Evolutionary conservation across 1,284 basidiomycete species (phyloP).

Genomic region (Coriolopsis trogii): DNA sequence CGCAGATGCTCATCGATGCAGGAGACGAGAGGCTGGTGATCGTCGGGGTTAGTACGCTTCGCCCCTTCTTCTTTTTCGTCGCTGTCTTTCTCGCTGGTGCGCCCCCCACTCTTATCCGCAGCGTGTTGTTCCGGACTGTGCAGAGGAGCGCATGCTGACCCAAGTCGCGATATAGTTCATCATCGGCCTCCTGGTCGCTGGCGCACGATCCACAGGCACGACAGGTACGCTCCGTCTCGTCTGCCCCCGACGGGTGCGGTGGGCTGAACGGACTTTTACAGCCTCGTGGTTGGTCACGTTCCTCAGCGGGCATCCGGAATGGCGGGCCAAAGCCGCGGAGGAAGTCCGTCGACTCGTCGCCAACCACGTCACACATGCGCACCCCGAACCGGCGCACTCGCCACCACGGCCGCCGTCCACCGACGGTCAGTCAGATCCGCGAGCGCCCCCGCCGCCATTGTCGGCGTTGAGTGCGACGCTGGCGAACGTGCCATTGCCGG

Average conservation of each 20-base stretch:
- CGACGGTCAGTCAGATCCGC: too few species aligned
- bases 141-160: too few species aligned
- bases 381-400: conserved; percentile 4
- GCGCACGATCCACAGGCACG: conserved; percentile 74
- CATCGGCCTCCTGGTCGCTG: conserved; percentile 76
- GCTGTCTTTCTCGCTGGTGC: conserved; percentile 11
- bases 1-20: conserved; percentile 71
- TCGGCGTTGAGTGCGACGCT: conserved; percentile 50
- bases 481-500: conserved; percentile 61
- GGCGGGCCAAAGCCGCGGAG: conserved; percentile 55
- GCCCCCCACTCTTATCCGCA: neutral
- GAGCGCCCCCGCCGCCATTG: conserved; percentile 12
- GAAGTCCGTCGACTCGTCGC: conserved; percentile 58
- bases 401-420: neutral
- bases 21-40: conserved; percentile 67
- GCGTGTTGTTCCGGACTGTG: too few species aligned
- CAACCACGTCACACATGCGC: conserved; percentile 44
- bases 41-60: conserved; percentile 58
- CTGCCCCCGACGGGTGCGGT: too few species aligned
- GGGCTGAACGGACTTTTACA: too few species aligned
- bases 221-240: conserved; percentile 46
- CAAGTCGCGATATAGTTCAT: conserved; percentile 59
- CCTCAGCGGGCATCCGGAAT: conserved; percentile 63
- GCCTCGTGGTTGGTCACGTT: conserved; percentile 75
- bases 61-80: neutral